A percentile compares a stretch with the other conserved stretches of the same genome.
phyloP scores from a whole-genome alignment of 2,329 filamentous ascomycete genomes.

The Fusarium beomiforme region DNA sequence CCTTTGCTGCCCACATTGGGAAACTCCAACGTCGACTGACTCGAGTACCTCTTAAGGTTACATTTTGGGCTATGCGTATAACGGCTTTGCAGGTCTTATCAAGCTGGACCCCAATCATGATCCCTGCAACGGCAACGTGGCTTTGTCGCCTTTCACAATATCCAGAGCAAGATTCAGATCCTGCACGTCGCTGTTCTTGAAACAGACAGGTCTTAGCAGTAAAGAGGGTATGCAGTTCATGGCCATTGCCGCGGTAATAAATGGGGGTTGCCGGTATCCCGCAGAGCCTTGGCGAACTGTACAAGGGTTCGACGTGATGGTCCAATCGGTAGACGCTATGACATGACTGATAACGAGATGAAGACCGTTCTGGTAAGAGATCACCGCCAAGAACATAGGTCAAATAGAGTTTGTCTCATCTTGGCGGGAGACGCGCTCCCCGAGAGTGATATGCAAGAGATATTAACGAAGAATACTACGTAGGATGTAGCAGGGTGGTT shows the following conservation, averaged over 20 bases:
- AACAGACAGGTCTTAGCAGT: background rate
- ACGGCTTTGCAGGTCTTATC: background rate
- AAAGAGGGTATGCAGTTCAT: background rate
- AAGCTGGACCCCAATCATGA: background rate
- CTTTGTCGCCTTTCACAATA: background rate
- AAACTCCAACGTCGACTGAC: background rate
- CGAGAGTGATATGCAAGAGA: slow-evolving; percentile 1
- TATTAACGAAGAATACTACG: background rate
- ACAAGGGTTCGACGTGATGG: background rate
- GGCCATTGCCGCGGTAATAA: background rate
- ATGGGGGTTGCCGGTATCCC: background rate
- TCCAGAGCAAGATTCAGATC: background rate
- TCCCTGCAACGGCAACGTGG: background rate
- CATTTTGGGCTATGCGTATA: background rate
- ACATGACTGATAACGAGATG: background rate
- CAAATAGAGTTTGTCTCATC: background rate
- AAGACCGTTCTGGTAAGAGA: background rate
- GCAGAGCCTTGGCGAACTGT: background rate
- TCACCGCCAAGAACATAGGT: background rate
- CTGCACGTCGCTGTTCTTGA: background rate
- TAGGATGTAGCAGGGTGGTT: background rate
- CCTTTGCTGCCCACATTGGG: background rate
- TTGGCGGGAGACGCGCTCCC: background rate
- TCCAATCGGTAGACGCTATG: background rate
- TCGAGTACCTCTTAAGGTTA: background rate